phyloP scores from a whole-genome alignment of 306 rosid genomes.

The Heteromeles arbutifolia region DNA sequence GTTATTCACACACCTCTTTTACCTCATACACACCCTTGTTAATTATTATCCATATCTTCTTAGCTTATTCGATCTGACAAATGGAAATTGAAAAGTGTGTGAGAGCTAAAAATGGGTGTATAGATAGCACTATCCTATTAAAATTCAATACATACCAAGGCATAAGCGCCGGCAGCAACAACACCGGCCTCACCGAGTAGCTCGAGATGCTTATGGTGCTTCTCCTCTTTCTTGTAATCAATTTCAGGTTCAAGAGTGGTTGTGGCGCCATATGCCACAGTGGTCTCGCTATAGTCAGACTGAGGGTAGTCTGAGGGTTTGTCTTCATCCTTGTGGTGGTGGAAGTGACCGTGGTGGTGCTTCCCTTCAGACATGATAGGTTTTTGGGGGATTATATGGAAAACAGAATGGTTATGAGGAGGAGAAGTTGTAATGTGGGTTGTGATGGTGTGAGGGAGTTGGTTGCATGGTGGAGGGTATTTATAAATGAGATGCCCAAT shows the following conservation, averaged over 20 bases:
- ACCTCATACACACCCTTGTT: too few species aligned
- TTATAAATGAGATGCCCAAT: background rate
- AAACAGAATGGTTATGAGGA: background rate
- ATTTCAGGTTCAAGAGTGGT: background rate
- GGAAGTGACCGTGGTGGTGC: conserved; percentile 35
- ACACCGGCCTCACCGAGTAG: conserved; percentile 43
- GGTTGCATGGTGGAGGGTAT: conserved; percentile 4
- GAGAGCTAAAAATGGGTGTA: accelerated
- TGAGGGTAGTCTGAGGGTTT: conserved; percentile 1
- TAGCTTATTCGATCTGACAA: too few species aligned
- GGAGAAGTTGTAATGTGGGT: background rate
- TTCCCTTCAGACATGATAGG: conserved; percentile 55
- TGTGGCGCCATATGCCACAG: background rate
- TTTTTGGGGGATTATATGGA: background rate
- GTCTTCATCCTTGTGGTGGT: conserved; percentile 48
- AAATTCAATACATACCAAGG: conserved; percentile 40
- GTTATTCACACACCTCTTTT: too few species aligned
- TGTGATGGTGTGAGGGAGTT: background rate
- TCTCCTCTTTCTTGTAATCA: conserved; percentile 60
- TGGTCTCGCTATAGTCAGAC: background rate
- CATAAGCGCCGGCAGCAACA: conserved; percentile 49
- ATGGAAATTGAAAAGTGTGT: too few species aligned
- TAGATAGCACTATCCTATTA: too few species aligned
- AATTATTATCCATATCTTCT: too few species aligned
- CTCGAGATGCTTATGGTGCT: conserved; percentile 64